phyloP scores from a whole-genome alignment of 805 yeast genomes.

The Candida oleophila region DNA sequence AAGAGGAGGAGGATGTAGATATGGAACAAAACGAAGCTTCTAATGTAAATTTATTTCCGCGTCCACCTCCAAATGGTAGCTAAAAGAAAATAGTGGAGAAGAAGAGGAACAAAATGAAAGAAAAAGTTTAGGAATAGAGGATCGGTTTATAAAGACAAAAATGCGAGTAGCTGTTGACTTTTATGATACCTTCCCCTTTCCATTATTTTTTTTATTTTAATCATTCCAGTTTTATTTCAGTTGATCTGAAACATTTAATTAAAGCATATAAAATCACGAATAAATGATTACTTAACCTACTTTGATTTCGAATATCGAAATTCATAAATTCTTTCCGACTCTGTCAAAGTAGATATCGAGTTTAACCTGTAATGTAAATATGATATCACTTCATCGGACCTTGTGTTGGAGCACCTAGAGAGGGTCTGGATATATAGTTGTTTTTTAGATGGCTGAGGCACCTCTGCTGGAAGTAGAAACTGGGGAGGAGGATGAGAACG shows the following conservation, averaged over 20 bases:
- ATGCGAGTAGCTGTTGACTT: background rate
- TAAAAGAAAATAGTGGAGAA: background rate
- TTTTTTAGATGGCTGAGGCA: background rate
- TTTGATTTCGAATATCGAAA: background rate
- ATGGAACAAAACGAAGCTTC: slow-evolving; percentile 21
- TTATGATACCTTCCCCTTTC: background rate
- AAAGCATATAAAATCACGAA: background rate
- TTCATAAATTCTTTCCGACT: background rate
- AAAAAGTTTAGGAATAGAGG: background rate
- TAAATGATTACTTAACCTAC: background rate
- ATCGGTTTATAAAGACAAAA: too few species aligned
- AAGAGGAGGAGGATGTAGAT: slow-evolving; percentile 33
- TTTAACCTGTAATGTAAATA: slow-evolving; percentile 12
- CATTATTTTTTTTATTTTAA: background rate
- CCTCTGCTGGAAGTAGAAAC: background rate
- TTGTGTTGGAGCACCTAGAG: slow-evolving; percentile 11
- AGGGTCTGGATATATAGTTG: slow-evolving; percentile 8
- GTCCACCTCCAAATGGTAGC: slow-evolving; percentile 9
- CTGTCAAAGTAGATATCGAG: background rate
- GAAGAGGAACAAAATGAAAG: background rate
- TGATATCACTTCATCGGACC: slow-evolving; percentile 17
- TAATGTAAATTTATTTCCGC: slow-evolving; percentile 22
- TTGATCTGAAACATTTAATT: background rate
- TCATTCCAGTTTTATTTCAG: background rate
- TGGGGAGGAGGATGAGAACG: background rate